phyloP scores from a whole-genome alignment of 2,329 filamentous ascomycete species.

The Aspergillus terreus region DNA sequence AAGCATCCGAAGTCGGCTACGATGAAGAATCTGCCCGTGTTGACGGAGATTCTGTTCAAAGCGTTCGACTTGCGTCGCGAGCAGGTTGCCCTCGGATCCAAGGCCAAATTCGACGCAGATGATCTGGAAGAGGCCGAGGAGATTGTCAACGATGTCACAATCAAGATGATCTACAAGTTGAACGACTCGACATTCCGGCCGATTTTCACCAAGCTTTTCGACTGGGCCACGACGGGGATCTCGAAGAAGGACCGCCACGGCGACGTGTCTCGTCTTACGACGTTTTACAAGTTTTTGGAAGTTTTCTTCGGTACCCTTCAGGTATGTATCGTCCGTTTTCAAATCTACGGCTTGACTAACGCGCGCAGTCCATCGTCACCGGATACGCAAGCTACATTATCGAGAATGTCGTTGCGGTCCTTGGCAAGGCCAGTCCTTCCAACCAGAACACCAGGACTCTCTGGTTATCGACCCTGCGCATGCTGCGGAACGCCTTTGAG shows the following conservation, averaged over 20 bases:
- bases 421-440: slow-evolving; percentile 42
- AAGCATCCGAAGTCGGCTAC: slow-evolving; percentile 74
- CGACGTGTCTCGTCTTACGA: slow-evolving; percentile 62
- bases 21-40: slow-evolving; percentile 65
- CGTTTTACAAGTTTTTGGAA: slow-evolving; percentile 75
- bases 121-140: slow-evolving; percentile 59
- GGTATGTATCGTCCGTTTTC: slow-evolving; percentile 30
- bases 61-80: slow-evolving; percentile 49
- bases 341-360: slow-evolving; percentile 7
- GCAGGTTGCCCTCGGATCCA: slow-evolving; percentile 27
- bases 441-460: slow-evolving; percentile 56
- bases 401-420: slow-evolving; percentile 66
- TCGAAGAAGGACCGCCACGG: slow-evolving; percentile 60
- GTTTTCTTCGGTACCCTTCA: slow-evolving; percentile 81
- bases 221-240: slow-evolving; percentile 66
- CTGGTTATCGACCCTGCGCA: slow-evolving; percentile 66
- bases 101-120: slow-evolving; percentile 41
- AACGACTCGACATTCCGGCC: slow-evolving; percentile 93
- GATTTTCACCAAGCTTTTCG: slow-evolving; percentile 79
- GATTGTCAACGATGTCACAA: slow-evolving; percentile 63
- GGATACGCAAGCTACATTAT: slow-evolving; percentile 83
- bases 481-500: slow-evolving; percentile 72
- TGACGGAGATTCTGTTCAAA: slow-evolving; percentile 61
- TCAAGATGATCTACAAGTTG: slow-evolving; percentile 94
- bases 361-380: slow-evolving; percentile 73